Percentiles rank a stretch among this genome's conserved stretches.
These are phyloP conservation scores for Pouteria glomerata DNA, from an alignment of 148 eudicot genomes.

Conservation along the genomic window DNA sequence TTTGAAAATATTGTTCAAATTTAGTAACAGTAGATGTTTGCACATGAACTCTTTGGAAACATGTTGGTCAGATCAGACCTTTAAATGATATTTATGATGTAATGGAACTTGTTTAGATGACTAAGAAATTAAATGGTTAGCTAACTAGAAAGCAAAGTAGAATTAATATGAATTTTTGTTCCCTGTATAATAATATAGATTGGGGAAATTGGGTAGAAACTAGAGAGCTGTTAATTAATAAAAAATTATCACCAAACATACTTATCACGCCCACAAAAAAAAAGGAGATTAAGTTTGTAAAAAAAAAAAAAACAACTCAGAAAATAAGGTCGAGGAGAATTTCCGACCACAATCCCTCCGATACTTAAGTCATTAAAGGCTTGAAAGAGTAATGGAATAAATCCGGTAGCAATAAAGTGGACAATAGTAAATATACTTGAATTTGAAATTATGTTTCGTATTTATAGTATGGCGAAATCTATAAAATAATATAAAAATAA, in stretches of 20 bases:
- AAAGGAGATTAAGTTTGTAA: neutral
- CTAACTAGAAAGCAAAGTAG: neutral
- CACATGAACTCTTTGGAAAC: neutral
- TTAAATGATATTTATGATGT: neutral
- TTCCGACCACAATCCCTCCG: too few species aligned
- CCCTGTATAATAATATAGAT: neutral
- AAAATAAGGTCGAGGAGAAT: too few species aligned
- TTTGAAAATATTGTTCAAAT: neutral
- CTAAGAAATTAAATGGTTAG: neutral
- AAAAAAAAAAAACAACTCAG: too few species aligned
- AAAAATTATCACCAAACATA: too few species aligned
- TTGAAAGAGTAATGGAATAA: neutral
- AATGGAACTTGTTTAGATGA: neutral
- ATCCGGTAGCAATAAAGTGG: neutral
- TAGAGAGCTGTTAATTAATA: too few species aligned
- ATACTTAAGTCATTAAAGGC: neutral
- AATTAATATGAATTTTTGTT: neutral
- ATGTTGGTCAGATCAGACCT: neutral
- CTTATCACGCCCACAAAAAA: too few species aligned
- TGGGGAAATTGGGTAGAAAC: neutral
- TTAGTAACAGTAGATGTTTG: neutral
- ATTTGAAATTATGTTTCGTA: too few species aligned
- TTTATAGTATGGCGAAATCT: too few species aligned
- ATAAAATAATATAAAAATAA: too few species aligned
- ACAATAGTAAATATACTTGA: too few species aligned